These are phyloP conservation scores for Boletellus emodensis DNA, from an alignment of 768 basidiomycete species.

Conservation along the genomic window DNA sequence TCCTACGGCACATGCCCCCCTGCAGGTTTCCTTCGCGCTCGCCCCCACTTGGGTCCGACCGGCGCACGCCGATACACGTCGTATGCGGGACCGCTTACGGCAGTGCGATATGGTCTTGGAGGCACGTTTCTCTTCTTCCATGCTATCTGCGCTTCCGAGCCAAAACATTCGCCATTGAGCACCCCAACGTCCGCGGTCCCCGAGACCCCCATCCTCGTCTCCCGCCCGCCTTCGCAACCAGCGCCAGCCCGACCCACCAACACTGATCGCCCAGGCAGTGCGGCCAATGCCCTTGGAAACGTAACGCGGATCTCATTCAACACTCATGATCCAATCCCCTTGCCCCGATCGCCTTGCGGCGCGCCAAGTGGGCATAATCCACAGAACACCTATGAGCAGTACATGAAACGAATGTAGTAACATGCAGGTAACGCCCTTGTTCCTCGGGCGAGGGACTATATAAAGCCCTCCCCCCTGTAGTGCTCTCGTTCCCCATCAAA, in stretches of 20 bases:
- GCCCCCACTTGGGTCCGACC: background rate
- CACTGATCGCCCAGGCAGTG: background rate
- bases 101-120: background rate
- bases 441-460: conserved; percentile 11
- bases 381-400: background rate
- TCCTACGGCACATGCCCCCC: background rate
- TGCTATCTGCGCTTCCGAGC: conserved; percentile 7
- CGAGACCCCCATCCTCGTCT: background rate
- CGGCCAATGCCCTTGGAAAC: conserved; percentile 4
- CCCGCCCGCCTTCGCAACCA: background rate
- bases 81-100: conserved; percentile 9
- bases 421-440: conserved; percentile 6
- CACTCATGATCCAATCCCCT: conserved; percentile 1
- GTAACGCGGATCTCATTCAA: conserved; percentile 4
- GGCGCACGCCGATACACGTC: background rate
- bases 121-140: conserved; percentile 14
- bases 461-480: background rate
- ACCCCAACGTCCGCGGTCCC: conserved; percentile 1
- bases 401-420: background rate
- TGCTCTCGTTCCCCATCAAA: background rate
- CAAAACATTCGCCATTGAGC: background rate
- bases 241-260: background rate
- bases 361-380: background rate
- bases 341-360: conserved; percentile 18
- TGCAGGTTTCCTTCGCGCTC: background rate